These are phyloP conservation scores for Malassezia furfur DNA, from an alignment of 1,284 basidiomycete genomes.

Conservation along the genomic window DNA sequence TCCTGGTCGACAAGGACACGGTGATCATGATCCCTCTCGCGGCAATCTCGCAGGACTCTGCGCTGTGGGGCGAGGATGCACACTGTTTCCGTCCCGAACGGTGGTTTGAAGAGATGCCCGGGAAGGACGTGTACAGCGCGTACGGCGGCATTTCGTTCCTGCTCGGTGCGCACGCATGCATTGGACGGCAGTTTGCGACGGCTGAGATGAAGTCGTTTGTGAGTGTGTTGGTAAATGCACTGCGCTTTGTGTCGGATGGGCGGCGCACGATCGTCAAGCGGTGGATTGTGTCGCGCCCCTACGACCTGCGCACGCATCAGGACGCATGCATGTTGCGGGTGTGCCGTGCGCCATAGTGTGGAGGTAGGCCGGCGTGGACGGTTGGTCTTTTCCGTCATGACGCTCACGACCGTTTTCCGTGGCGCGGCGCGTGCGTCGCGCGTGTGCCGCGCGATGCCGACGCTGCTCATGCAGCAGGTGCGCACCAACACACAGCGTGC, in stretches of 20 bases:
- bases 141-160: slow-evolving; percentile 33
- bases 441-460: too few species aligned
- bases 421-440: neutral
- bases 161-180: slow-evolving; percentile 34
- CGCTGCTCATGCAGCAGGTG: neutral
- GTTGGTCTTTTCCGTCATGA: neutral
- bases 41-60: slow-evolving; percentile 18
- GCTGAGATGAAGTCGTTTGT: slow-evolving; percentile 39
- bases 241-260: slow-evolving; percentile 24
- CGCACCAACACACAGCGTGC: neutral
- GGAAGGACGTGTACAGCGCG: slow-evolving; percentile 21
- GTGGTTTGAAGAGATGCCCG: slow-evolving; percentile 27
- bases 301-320: neutral
- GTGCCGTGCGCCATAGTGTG: neutral
- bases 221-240: slow-evolving; percentile 22
- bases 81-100: slow-evolving; percentile 30
- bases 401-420: neutral
- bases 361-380: neutral
- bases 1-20: slow-evolving; percentile 21
- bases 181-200: slow-evolving; percentile 34
- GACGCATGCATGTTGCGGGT: slow-evolving; percentile 11
- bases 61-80: slow-evolving; percentile 35
- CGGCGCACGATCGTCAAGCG: slow-evolving; percentile 9
- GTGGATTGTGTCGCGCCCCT: slow-evolving; percentile 15
- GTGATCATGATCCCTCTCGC: slow-evolving; percentile 27